These are phyloP conservation scores for Zasmidium angulare DNA, from an alignment of 2,329 filamentous ascomycete genomes.

Conservation along the genomic window DNA sequence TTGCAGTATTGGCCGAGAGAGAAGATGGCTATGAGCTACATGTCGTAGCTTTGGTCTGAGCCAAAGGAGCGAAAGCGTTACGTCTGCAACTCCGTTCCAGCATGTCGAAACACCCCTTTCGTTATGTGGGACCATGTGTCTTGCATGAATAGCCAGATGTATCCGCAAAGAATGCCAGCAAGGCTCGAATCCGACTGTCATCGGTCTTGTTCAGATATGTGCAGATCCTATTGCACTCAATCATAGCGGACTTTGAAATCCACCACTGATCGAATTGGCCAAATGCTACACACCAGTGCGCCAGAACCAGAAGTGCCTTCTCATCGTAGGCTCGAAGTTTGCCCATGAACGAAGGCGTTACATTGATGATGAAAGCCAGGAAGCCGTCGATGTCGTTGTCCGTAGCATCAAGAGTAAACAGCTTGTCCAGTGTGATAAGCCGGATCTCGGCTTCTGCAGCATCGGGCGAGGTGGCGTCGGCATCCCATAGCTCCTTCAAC, in stretches of 20 bases:
- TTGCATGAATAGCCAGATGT: not conserved
- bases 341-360: not conserved
- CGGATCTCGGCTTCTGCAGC: not conserved
- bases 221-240: not conserved
- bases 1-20: not conserved
- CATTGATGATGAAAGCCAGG: not conserved
- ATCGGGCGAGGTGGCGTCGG: not conserved
- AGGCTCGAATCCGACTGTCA: not conserved
- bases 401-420: not conserved
- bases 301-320: not conserved
- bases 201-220: not conserved
- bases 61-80: too few relatives aligned
- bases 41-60: not conserved
- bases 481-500: not conserved
- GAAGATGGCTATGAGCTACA: not conserved
- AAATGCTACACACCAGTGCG: not conserved
- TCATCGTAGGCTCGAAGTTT: not conserved
- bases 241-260: not conserved
- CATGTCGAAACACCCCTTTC: too few relatives aligned
- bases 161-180: not conserved
- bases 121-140: too few relatives aligned
- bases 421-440: not conserved
- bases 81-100: too few relatives aligned
- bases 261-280: not conserved
- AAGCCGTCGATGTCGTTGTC: not conserved